Percentiles rank a stretch among this genome's conserved stretches.
phyloP scores from a whole-genome alignment of 2,329 filamentous ascomycete genomes.

The Pseudocercospora fijiensis region DNA sequence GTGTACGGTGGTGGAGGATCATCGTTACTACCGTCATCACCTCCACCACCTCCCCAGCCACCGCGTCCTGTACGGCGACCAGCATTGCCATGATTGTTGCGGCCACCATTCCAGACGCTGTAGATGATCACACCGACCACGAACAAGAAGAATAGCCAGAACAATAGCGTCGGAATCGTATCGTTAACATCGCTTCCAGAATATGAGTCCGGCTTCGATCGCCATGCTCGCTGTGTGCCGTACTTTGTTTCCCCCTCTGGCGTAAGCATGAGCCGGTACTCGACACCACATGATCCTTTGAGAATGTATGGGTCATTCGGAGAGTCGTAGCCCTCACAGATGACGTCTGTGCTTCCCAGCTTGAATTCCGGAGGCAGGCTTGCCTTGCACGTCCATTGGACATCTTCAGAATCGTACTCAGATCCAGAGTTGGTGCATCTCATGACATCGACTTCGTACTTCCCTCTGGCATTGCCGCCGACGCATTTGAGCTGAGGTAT shows the following conservation, averaged over 20 bases:
- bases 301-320: slow-evolving; percentile 81
- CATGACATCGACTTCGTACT: slow-evolving; percentile 77
- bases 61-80: slow-evolving; percentile 30
- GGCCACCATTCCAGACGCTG: slow-evolving; percentile 29
- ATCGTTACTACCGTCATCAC: slow-evolving; percentile 46
- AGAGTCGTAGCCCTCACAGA: slow-evolving; percentile 82
- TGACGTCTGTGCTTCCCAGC: slow-evolving; percentile 82
- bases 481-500: slow-evolving; percentile 74
- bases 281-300: slow-evolving; percentile 87
- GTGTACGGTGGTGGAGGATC: slow-evolving; percentile 54
- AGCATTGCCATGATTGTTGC: slow-evolving; percentile 9
- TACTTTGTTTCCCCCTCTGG: slow-evolving; percentile 56
- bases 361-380: slow-evolving; percentile 63
- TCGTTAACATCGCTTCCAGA: slow-evolving; percentile 2
- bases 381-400: slow-evolving; percentile 88
- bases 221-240: not conserved
- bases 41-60: slow-evolving; percentile 45
- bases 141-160: slow-evolving; percentile 25
- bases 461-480: slow-evolving; percentile 58
- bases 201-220: slow-evolving; percentile 1
- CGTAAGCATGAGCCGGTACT: slow-evolving; percentile 80
- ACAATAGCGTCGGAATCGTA: slow-evolving; percentile 8
- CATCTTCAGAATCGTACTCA: slow-evolving; percentile 74
- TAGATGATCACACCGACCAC: slow-evolving; percentile 36
- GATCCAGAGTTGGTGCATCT: slow-evolving; percentile 84